phyloP scores from a whole-genome alignment of 2,329 filamentous ascomycete species.

The Colletotrichum zoysiae region DNA sequence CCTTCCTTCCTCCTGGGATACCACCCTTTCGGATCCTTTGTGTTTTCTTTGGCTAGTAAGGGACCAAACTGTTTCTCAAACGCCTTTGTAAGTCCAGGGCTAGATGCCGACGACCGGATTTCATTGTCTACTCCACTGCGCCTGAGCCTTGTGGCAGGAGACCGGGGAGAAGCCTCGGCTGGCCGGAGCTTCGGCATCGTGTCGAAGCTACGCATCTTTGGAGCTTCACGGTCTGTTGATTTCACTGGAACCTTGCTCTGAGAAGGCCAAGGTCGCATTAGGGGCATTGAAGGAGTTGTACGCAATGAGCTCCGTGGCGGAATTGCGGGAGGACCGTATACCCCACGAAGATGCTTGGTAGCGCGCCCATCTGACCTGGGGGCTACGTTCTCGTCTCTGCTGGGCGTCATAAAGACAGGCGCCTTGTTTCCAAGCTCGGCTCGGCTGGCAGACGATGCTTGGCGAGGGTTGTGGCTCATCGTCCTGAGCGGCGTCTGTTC shows the following conservation, averaged over 20 bases:
- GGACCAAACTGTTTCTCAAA: constrained; percentile 26
- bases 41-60: not conserved
- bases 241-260: constrained; percentile 23
- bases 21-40: not conserved
- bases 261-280: constrained; percentile 12
- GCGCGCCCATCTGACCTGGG: constrained; percentile 19
- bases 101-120: constrained; percentile 24
- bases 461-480: constrained; percentile 22
- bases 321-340: constrained; percentile 29
- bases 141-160: constrained; percentile 34
- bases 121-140: constrained; percentile 2
- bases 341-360: not conserved
- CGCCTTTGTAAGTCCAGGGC: constrained; percentile 24
- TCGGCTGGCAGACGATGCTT: constrained; percentile 32
- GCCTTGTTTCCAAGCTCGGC: constrained; percentile 1
- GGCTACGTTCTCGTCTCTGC: constrained; percentile 30
- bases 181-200: constrained; percentile 1
- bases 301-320: constrained; percentile 34
- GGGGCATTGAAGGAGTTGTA: constrained; percentile 28
- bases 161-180: constrained; percentile 2
- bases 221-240: not conserved
- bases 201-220: constrained; percentile 17
- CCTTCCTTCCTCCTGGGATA: constrained; percentile 16
- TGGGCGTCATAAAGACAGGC: not conserved
- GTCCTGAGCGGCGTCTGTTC: constrained; percentile 27